phyloP scores from a whole-genome alignment of 306 rosid species.

The Hylodesmum podocarpum region DNA sequence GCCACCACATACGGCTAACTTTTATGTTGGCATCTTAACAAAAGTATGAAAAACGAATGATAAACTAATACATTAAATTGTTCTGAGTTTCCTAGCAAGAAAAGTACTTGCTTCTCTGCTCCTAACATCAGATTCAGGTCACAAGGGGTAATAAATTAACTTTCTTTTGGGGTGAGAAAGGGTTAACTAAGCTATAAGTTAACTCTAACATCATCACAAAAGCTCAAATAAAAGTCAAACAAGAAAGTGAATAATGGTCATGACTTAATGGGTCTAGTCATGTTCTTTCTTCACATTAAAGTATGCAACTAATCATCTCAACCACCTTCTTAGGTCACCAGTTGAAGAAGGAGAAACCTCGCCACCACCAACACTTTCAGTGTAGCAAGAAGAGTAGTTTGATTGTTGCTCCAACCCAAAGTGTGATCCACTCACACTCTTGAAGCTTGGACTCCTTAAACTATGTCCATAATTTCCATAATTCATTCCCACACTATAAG shows the following conservation, averaged over 20 bases:
- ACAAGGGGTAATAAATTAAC: slow-evolving; percentile 23
- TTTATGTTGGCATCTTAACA: slow-evolving; percentile 32
- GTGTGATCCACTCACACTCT: slow-evolving; percentile 65
- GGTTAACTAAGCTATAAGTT: slow-evolving; percentile 30
- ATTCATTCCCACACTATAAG: slow-evolving; percentile 46
- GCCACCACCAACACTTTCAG: slow-evolving; percentile 86
- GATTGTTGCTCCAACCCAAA: slow-evolving; percentile 80
- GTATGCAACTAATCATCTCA: slow-evolving; percentile 57
- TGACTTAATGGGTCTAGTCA: slow-evolving; percentile 1
- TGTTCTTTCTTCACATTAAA: neutral
- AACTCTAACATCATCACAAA: slow-evolving; percentile 33
- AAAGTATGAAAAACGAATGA: slow-evolving; percentile 28
- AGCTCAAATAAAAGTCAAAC: slow-evolving; percentile 31
- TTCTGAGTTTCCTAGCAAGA: slow-evolving; percentile 29
- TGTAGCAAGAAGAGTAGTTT: slow-evolving; percentile 91
- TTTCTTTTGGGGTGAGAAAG: slow-evolving; percentile 31
- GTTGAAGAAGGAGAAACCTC: slow-evolving; percentile 94
- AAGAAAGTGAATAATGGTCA: slow-evolving; percentile 22
- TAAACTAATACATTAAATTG: slow-evolving; percentile 16
- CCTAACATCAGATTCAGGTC: slow-evolving; percentile 42
- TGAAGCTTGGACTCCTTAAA: slow-evolving; percentile 91
- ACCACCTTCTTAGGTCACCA: slow-evolving; percentile 80
- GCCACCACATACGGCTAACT: slow-evolving; percentile 33
- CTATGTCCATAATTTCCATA: slow-evolving; percentile 66
- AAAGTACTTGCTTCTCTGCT: slow-evolving; percentile 33